Percentiles rank a stretch among this genome's conserved stretches.
Conservation (phyloP, 345 rosid species). For the Lagerstroemia speciosa region DNA sequence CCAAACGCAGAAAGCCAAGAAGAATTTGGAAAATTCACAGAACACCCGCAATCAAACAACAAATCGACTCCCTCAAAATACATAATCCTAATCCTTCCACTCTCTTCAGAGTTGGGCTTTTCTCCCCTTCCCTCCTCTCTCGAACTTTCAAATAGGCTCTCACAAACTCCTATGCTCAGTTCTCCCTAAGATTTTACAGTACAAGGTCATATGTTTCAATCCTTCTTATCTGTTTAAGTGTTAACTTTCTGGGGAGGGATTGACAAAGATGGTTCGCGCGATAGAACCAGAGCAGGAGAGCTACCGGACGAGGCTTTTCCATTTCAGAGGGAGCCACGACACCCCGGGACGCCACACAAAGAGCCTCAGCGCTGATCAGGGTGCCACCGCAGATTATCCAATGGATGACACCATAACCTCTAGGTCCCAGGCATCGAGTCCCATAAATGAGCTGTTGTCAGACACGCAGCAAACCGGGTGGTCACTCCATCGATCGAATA, state of each 20-base stretch:
- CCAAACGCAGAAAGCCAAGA: background rate
- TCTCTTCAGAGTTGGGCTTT: background rate
- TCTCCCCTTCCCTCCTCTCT: background rate
- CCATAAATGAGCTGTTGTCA: conserved; percentile 9
- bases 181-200: background rate
- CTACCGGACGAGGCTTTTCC: conserved; percentile 40
- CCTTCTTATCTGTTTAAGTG: background rate
- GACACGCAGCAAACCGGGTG: conserved; percentile 17
- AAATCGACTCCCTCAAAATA: background rate
- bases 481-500: conserved; percentile 10
- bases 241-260: background rate
- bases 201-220: background rate
- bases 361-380: conserved; percentile 35
- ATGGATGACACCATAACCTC: conserved; percentile 17
- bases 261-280: conserved; percentile 42
- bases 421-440: conserved; percentile 21
- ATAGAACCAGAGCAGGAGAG: conserved; percentile 56
- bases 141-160: background rate
- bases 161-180: background rate
- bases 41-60: background rate
- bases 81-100: background rate
- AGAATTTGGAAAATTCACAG: background rate
- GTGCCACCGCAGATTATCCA: conserved; percentile 13
- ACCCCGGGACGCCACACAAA: conserved; percentile 30
- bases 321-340: conserved; percentile 47